Evolutionary conservation across 352 stramenopile species (phyloP), one percentile per base, ranked within the genome.

Genomic region (Lagenidium giganteum): DNA sequence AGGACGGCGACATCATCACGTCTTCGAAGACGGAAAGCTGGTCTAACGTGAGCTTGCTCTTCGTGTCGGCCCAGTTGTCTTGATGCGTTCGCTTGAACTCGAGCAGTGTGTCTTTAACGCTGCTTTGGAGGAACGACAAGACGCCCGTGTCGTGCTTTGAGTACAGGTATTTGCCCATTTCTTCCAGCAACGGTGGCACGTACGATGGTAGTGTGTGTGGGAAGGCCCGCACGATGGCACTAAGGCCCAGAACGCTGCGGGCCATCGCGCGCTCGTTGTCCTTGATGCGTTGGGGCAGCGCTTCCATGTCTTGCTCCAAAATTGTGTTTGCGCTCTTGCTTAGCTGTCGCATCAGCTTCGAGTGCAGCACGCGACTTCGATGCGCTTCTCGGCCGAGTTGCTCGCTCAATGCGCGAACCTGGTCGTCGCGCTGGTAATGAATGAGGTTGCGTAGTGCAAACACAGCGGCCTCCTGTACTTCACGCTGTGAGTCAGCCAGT

Each of bases 51-150:
- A 91, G 83, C 42, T 55, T 64, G 32, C 51, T 38, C 59, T 87
- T 89, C 37, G 67, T 83, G 58, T 89, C 71, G 22, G 74, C 56
- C 79, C 79, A 92, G 52, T 83, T 87, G 60, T 92, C 79, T 48
- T 92, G 79, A 40, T 92, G 79, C 13, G 76, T 86, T 41, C 79
- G 76, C 49, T 87, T 87, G 41, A 92, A 92, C 47, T 92, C 79
- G 39, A 88, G 60, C 48, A 92, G 50, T 30, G 78, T 87, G 45
- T 87, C 71, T 56, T 89, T 88, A 23, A 86, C 79, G 11, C 56
- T 61, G 49, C 87, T 87, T 42, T 79, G 62, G 28, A 92, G 43
- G 47, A 73, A 87, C 38, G 76, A 87, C 13, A 87, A 63, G 2
- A 62, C 69, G 8, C 61, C 63, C 8, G 76, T 77, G 8, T 62